phyloP scores from a whole-genome alignment of 495 filamentous ascomycete species.

The Podospora conica region DNA sequence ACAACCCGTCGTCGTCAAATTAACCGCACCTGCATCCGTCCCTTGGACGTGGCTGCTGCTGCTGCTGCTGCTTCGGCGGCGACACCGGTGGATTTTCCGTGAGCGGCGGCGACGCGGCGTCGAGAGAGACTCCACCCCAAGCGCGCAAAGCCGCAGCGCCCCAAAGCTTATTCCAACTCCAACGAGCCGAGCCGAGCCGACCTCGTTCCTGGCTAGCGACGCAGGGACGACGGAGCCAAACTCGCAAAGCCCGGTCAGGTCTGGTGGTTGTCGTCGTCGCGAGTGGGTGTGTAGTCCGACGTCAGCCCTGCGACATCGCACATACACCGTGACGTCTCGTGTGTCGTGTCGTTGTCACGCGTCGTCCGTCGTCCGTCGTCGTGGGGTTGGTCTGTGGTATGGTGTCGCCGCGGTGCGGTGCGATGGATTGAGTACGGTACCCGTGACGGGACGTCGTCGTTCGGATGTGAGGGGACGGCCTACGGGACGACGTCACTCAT shows the following conservation, averaged over 20 bases:
- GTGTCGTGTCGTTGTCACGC: not conserved
- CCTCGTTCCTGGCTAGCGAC: no score
- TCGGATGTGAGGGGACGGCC: not conserved
- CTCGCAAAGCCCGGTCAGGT: no score
- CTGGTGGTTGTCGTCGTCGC: no score
- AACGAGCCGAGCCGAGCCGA: no score
- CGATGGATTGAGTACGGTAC: conserved; percentile 1
- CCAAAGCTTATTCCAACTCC: no score
- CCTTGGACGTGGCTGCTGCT: no score
- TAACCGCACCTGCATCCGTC: not conserved
- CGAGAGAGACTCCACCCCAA: not conserved
- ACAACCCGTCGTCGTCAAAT: not conserved
- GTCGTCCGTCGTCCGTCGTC: not conserved
- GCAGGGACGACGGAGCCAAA: no score
- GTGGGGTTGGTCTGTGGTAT: not conserved
- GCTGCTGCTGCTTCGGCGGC: not conserved
- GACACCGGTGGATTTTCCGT: not conserved
- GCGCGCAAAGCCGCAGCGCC: no score
- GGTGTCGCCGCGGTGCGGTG: not conserved
- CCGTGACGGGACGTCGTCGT: not conserved
- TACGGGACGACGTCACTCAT: not conserved
- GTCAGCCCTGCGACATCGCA: no score
- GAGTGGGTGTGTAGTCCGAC: no score
- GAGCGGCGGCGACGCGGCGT: not conserved
- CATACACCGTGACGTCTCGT: no score